These are phyloP conservation scores for Blastocystis sp. DNA, from an alignment of 352 stramenopile genomes.

Conservation along the genomic window DNA sequence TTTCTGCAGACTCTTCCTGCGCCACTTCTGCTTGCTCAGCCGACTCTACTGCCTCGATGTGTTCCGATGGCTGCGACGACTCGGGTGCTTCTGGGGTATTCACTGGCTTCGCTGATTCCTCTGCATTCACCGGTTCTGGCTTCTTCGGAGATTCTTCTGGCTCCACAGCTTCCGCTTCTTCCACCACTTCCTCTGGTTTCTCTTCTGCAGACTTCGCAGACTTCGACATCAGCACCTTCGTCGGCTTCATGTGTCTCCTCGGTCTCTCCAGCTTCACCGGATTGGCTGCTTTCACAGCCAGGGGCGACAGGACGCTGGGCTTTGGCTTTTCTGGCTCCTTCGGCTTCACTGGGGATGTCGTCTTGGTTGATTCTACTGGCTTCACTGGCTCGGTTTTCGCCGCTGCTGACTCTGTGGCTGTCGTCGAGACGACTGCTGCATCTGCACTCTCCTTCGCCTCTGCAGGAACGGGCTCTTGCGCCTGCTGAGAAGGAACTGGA, in stretches of 20 bases:
- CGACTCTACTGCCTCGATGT: background rate
- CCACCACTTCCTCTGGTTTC: too few species aligned
- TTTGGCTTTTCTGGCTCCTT: background rate
- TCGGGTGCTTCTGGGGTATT: background rate
- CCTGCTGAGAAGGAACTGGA: too few species aligned
- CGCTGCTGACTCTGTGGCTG: background rate
- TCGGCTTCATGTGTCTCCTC: too few species aligned
- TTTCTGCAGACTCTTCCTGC: background rate
- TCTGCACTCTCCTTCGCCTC: background rate
- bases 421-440: background rate
- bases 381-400: background rate
- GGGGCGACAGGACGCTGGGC: background rate
- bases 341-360: background rate
- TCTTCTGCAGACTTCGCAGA: too few species aligned
- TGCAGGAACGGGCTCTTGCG: background rate
- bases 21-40: background rate
- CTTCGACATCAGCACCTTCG: too few species aligned
- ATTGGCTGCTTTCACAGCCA: too few species aligned
- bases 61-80: background rate
- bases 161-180: too few species aligned
- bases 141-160: background rate
- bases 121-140: background rate
- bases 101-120: background rate
- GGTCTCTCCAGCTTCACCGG: too few species aligned
- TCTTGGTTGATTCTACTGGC: background rate